Conservation (phyloP, 805 yeast genomes). For the Kodamaea restingae region DNA sequence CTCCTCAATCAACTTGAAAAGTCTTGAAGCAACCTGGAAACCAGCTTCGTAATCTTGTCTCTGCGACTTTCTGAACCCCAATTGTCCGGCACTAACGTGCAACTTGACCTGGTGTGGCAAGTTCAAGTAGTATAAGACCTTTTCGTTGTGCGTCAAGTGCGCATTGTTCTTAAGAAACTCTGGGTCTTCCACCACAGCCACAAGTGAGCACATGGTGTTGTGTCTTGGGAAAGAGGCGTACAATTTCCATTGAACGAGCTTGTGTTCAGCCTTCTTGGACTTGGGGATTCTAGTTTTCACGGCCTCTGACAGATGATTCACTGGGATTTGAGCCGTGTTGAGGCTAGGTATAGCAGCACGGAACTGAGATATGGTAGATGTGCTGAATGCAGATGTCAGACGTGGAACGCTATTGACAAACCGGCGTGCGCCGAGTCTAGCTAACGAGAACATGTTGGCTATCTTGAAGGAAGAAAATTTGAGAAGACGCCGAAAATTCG, state of each 20-base stretch:
- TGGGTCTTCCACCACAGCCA: slow-evolving; percentile 63
- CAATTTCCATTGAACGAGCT: slow-evolving; percentile 61
- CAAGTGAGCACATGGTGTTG: slow-evolving; percentile 75
- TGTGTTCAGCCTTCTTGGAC: slow-evolving; percentile 15
- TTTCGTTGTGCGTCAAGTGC: slow-evolving; percentile 54
- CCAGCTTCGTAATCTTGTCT: slow-evolving; percentile 93
- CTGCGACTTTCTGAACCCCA: slow-evolving; percentile 86
- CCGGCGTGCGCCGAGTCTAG: slow-evolving; percentile 2
- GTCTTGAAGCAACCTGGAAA: slow-evolving; percentile 72
- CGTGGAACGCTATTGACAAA: not conserved
- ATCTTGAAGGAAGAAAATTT: not conserved
- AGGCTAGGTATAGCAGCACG: slow-evolving; percentile 1
- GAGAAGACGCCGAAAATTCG: not conserved
- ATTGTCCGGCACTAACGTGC: slow-evolving; percentile 72
- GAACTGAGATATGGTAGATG: not conserved
- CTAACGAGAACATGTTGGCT: slow-evolving; percentile 1
- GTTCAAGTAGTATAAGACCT: slow-evolving; percentile 72
- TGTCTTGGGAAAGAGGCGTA: slow-evolving; percentile 77
- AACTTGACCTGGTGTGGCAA: slow-evolving; percentile 73
- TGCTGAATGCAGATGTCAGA: not conserved
- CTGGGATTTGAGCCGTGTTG: not conserved
- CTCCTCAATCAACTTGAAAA: slow-evolving; percentile 70
- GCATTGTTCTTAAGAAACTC: slow-evolving; percentile 56
- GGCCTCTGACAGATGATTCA: not conserved
- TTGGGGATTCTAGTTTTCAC: not conserved